phyloP scores from a whole-genome alignment of 139 green algal species.

The Auxenochlorella pyrenoidosa region DNA sequence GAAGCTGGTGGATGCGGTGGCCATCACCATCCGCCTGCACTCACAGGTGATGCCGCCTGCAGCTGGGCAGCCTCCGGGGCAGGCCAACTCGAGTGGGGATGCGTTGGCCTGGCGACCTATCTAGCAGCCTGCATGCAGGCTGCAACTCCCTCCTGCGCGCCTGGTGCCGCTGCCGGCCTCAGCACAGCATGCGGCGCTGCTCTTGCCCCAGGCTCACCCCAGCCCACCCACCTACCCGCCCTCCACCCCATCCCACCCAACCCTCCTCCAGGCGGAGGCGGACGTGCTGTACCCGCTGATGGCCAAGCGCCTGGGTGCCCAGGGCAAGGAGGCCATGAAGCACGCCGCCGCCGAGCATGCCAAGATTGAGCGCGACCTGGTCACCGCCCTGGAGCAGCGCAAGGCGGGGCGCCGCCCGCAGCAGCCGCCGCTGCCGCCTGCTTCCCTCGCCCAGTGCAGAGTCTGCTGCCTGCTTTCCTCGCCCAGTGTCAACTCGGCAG shows the following conservation, averaged over 20 bases:
- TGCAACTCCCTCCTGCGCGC: no score
- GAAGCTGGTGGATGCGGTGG: slow-evolving; percentile 39
- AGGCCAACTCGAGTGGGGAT: no score
- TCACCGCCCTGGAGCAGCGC: slow-evolving; percentile 36
- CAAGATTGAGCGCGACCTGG: slow-evolving; percentile 28
- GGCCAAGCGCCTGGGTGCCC: slow-evolving; percentile 22
- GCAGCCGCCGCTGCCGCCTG: no score
- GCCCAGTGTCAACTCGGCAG: no score
- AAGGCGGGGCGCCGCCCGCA: slow-evolving; percentile 14
- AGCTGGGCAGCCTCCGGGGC: no score
- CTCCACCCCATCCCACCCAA: background rate
- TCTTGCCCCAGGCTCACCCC: background rate
- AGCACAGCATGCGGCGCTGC: background rate
- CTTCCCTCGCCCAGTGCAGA: no score
- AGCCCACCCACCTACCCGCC: background rate
- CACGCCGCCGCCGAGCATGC: slow-evolving; percentile 12
- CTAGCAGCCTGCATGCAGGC: background rate
- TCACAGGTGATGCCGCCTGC: slow-evolving; percentile 6
- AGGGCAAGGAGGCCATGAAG: slow-evolving; percentile 13
- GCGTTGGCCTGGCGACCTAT: no score
- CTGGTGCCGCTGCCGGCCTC: background rate
- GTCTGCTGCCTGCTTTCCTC: no score
- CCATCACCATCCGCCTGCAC: slow-evolving; percentile 38
- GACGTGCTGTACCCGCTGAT: slow-evolving; percentile 41
- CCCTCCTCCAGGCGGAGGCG: slow-evolving; percentile 26